These are phyloP conservation scores for Pichia sp. DNA, from an alignment of 1,139 yeast genomes.

Conservation along the genomic window DNA sequence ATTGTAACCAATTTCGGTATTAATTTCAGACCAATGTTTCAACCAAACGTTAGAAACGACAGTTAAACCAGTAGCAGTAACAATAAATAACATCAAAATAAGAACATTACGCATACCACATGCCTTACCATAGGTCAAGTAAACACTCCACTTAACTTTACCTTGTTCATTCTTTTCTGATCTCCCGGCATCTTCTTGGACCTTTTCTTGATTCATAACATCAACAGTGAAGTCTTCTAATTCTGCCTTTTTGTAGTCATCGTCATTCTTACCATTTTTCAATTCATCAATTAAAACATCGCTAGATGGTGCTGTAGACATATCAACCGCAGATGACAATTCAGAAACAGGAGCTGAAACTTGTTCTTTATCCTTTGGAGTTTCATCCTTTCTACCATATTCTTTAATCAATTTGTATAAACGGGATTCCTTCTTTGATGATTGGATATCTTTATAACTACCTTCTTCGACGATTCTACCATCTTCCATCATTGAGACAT, in stretches of 20 bases:
- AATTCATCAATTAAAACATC: conserved; percentile 34
- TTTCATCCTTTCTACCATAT: conserved; percentile 56
- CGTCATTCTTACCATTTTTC: conserved; percentile 25
- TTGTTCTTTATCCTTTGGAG: conserved; percentile 13
- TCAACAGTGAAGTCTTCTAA: conserved; percentile 29
- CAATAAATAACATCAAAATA: conserved; percentile 47
- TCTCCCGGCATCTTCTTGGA: conserved; percentile 38
- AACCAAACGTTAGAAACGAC: conserved; percentile 83
- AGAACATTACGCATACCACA: conserved; percentile 75
- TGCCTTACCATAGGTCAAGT: conserved; percentile 79
- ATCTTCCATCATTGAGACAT: conserved; percentile 67
- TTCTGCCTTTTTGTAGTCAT: conserved; percentile 28
- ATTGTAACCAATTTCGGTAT: conserved; percentile 64
- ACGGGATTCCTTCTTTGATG: conserved; percentile 43
- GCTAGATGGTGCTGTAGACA: conserved; percentile 22
- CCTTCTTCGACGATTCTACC: conserved; percentile 85
- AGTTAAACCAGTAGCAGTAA: conserved; percentile 58
- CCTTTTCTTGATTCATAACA: conserved; percentile 42
- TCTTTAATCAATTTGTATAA: conserved; percentile 68
- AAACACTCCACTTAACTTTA: conserved; percentile 88
- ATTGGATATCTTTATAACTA: conserved; percentile 56
- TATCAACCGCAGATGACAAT: conserved; percentile 24
- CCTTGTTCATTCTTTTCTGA: conserved; percentile 91
- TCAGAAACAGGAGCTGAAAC: conserved; percentile 6
- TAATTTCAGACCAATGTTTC: conserved; percentile 96